Base-by-base conservation (phyloP, 1,284 basidiomycete species). In the Trichosporon ovoides region DNA sequence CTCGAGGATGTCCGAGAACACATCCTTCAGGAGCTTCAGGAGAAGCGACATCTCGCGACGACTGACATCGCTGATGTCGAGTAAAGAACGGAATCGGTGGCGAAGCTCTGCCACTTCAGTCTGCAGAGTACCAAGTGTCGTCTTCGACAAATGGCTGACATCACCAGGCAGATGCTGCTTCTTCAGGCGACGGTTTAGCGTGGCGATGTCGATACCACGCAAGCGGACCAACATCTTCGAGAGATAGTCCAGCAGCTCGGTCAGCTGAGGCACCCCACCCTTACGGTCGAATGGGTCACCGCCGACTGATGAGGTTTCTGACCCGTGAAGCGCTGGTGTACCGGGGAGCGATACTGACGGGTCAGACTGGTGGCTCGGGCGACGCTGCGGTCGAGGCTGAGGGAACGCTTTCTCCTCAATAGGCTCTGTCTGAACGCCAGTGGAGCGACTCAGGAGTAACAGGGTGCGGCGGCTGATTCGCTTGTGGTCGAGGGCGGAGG, bases 81-180 rank as follows among this genome's bases (percentile, higher is more conserved):
- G 80, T 2, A 80, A 68, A 14, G 74, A 70, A 16, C 89, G 84
- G 81, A 92, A 93, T 52, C 88, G 86, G 12, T 81, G 77, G 6
- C 91, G 86, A 24, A 97, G 78, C 16, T 82, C 82, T 7, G 81
- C 80, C 9, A 86, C 81, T 57, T 98, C 94, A 34, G 81, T 77
- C 16, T 92, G 73, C 53, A 98, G 86, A 38, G 83, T 82, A 57
- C 84, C 83, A 58, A 98, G 82, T 0, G 92, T 97, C 19, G 84
- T 85, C 37, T 87, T 85, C 0, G 93, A 94, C 16, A 98, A 81
- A 69, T 97, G 90, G 14, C 85, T 84, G 18, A 98, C 83, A 67
- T 98, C 94, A 57, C 84, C 87, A 0, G 83, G 77, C 2, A 98
- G 81, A 69, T 94, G 85, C 66, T 98, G 95, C 49, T 92, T 87